Evolutionary conservation across 177 flowering plant species (phyloP).

Genomic region (Vitis hybrid): DNA sequence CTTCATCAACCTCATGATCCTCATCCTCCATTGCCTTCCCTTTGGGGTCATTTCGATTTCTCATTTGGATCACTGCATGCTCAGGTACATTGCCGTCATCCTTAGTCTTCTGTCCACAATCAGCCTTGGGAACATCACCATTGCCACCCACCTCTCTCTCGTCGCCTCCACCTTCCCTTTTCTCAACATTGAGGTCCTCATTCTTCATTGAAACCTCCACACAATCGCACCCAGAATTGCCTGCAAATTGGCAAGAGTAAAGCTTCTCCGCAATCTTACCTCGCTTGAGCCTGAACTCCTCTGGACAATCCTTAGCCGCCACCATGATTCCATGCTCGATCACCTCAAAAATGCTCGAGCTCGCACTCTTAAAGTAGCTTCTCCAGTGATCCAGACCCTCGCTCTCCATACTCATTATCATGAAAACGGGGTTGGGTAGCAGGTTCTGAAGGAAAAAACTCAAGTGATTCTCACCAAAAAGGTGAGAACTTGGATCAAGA

Average conservation of each 20-base stretch:
- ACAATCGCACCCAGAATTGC: constrained; percentile 9
- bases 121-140: neutral
- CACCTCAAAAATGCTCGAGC: constrained; percentile 7
- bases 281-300: constrained; percentile 14
- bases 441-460: too few relatives aligned
- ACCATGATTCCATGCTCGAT: constrained; percentile 15
- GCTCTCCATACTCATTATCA: too few relatives aligned
- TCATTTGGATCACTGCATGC: too few relatives aligned
- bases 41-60: too few relatives aligned
- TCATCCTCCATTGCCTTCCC: too few relatives aligned
- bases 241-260: constrained; percentile 5
- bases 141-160: neutral
- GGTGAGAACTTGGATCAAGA: too few relatives aligned
- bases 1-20: too few relatives aligned
- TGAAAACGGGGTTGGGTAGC: too few relatives aligned
- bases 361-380: constrained; percentile 6
- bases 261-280: constrained; percentile 14
- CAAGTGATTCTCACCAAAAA: too few relatives aligned
- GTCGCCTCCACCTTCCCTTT: neutral
- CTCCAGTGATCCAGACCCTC: constrained; percentile 13
- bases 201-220: neutral
- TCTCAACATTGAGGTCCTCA: neutral
- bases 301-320: constrained; percentile 18
- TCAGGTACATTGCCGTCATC: too few relatives aligned
- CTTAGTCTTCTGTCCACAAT: too few relatives aligned